A percentile compares a stretch with the other conserved stretches of the same genome.
These are phyloP conservation scores for Trametes cinnabarina DNA, from an alignment of 768 basidiomycete genomes.

Conservation along the genomic window DNA sequence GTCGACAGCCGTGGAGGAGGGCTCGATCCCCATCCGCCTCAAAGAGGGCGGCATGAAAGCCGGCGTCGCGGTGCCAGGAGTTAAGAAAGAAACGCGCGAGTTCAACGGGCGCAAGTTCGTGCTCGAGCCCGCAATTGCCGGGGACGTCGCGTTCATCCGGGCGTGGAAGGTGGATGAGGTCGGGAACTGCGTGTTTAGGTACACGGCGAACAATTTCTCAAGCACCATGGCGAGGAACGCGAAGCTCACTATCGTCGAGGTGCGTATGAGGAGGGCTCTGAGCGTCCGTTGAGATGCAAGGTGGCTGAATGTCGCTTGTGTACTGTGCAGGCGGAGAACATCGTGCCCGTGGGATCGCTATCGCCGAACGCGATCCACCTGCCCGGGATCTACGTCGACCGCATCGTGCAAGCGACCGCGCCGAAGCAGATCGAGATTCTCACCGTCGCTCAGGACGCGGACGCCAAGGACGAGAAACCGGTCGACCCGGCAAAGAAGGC, in stretches of 20 bases:
- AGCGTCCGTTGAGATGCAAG: neutral
- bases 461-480: constrained; percentile 23
- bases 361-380: constrained; percentile 81
- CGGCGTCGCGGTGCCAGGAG: constrained; percentile 70
- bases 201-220: constrained; percentile 85
- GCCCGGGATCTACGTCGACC: constrained; percentile 85
- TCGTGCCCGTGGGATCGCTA: constrained; percentile 79
- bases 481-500: constrained; percentile 44
- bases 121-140: constrained; percentile 75
- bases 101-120: constrained; percentile 80
- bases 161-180: constrained; percentile 93
- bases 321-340: constrained; percentile 72
- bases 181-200: constrained; percentile 90
- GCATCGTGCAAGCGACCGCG: constrained; percentile 75
- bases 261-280: constrained; percentile 18
- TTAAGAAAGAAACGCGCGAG: constrained; percentile 72
- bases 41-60: constrained; percentile 69
- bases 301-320: neutral
- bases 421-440: constrained; percentile 77
- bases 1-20: constrained; percentile 77
- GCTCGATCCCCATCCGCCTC: constrained; percentile 76
- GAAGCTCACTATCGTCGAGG: constrained; percentile 88
- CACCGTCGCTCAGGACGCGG: constrained; percentile 59
- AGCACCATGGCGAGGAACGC: constrained; percentile 88
- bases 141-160: constrained; percentile 81